phyloP scores from a whole-genome alignment of 2,329 filamentous ascomycete species.

The Fusarium pseudonygamai region DNA sequence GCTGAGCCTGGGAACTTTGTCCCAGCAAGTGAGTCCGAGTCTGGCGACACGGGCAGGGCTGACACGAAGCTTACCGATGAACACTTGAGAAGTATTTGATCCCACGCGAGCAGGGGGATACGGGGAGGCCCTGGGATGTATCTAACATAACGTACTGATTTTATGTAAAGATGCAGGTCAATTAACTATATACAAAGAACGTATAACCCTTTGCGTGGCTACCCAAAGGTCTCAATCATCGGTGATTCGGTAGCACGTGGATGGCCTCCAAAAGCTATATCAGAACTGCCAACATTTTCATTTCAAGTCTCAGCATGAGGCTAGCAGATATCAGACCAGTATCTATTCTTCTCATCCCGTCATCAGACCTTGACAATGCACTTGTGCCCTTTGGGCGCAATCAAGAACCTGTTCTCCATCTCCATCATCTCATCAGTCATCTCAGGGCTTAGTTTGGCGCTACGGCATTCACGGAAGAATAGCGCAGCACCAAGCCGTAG shows the following conservation, averaged over 20 bases:
- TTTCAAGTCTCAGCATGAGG: no score
- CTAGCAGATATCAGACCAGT: no score
- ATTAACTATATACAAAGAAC: no score
- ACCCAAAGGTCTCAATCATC: no score
- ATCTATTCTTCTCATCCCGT: accelerated
- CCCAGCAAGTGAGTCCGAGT: accelerated
- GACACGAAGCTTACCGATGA: background rate
- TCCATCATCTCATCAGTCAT: slow-evolving; percentile 26
- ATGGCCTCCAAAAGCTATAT: no score
- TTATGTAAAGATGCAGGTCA: no score
- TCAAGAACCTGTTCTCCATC: slow-evolving; percentile 8
- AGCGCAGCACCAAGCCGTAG: slow-evolving; percentile 9
- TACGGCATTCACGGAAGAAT: slow-evolving; percentile 23
- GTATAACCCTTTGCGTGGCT: no score
- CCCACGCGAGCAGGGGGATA: no score
- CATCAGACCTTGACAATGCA: background rate
- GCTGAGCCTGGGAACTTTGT: accelerated
- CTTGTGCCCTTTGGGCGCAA: background rate
- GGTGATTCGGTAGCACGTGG: no score
- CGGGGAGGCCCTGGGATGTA: no score
- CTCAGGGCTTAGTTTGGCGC: background rate
- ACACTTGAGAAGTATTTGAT: background rate
- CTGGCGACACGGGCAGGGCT: accelerated
- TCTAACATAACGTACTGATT: no score
- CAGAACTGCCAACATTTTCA: no score